phyloP scores from a whole-genome alignment of 805 yeast species.

The Candida vartiovaarae region DNA sequence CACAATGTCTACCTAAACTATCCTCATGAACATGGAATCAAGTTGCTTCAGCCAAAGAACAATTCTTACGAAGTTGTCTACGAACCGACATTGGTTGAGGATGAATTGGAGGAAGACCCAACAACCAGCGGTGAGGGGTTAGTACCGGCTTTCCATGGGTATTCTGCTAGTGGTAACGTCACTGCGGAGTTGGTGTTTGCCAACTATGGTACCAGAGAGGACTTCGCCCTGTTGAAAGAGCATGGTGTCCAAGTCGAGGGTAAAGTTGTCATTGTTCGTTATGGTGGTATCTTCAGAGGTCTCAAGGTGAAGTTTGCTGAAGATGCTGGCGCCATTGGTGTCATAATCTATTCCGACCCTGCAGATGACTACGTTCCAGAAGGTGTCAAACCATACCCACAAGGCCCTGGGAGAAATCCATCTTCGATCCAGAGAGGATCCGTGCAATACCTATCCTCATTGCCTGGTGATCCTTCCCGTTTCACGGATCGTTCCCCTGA shows the following conservation, averaged over 20 bases:
- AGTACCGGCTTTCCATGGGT: constrained; percentile 71
- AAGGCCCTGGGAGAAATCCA: constrained; percentile 75
- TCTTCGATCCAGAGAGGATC: constrained; percentile 73
- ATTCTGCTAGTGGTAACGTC: constrained; percentile 69
- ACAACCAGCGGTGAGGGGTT: constrained; percentile 35
- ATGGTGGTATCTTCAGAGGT: constrained; percentile 64
- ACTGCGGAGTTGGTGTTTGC: constrained; percentile 61
- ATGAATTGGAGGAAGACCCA: constrained; percentile 43
- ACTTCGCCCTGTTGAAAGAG: constrained; percentile 41
- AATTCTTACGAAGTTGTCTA: constrained; percentile 27
- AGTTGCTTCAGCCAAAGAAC: constrained; percentile 27
- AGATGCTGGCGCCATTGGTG: constrained; percentile 62
- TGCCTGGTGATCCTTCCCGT: constrained; percentile 71
- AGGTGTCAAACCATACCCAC: constrained; percentile 61
- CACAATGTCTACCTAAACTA: constrained; percentile 59
- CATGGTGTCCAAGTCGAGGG: constrained; percentile 46
- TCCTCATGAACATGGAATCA: constrained; percentile 50
- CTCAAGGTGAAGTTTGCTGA: constrained; percentile 73
- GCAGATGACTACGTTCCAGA: constrained; percentile 51
- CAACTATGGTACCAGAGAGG: constrained; percentile 60
- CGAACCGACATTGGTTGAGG: constrained; percentile 49
- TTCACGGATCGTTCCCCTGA: constrained; percentile 60
- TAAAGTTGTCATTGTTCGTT: constrained; percentile 59
- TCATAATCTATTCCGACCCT: constrained; percentile 63
- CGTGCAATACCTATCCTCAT: constrained; percentile 50